A percentile compares a stretch with the other conserved stretches of the same genome.
These are phyloP conservation scores for Solanum clarkiae DNA, from an alignment of 257 asterid species.

Conservation along the genomic window DNA sequence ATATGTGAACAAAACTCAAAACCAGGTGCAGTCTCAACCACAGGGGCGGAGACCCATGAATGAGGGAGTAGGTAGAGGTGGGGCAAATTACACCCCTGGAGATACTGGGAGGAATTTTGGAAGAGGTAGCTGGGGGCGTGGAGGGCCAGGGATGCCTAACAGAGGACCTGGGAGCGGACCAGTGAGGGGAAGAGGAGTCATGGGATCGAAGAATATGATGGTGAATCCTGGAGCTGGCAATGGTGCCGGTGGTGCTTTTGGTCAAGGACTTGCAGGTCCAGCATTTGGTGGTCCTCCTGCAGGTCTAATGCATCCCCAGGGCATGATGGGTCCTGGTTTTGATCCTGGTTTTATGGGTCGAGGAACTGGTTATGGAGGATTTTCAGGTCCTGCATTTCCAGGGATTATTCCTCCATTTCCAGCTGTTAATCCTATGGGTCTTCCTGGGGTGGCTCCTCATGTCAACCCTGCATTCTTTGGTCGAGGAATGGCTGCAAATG, in stretches of 20 bases:
- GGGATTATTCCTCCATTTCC: constrained; percentile 42
- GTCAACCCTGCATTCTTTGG: constrained; percentile 53
- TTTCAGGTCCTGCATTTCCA: constrained; percentile 37
- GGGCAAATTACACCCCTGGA: constrained; percentile 37
- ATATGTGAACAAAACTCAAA: constrained; percentile 27
- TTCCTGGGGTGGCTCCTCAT: constrained; percentile 48
- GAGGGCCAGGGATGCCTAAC: constrained; percentile 52
- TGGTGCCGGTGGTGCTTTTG: constrained; percentile 32
- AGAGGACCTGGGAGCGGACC: constrained; percentile 66
- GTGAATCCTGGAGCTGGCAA: constrained; percentile 28
- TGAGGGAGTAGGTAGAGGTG: constrained; percentile 63
- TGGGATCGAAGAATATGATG: constrained; percentile 29
- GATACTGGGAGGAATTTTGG: constrained; percentile 41
- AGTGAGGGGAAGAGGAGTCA: constrained; percentile 39
- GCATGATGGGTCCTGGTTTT: constrained; percentile 49
- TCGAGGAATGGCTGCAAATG: constrained; percentile 39
- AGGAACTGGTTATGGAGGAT: constrained; percentile 45
- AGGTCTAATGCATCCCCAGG: constrained; percentile 40
- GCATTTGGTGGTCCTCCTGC: constrained; percentile 36
- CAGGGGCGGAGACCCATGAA: constrained; percentile 53
- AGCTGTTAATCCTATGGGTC: constrained; percentile 35
- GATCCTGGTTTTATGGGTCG: constrained; percentile 51
- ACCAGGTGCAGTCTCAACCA: constrained; percentile 31
- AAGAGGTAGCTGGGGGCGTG: constrained; percentile 43
- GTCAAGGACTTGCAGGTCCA: constrained; percentile 25